Evolutionary conservation across 23 red algal genomes (phyloP), one percentile per base, ranked within the genome.

Genomic region (Agarophyton chilense): DNA sequence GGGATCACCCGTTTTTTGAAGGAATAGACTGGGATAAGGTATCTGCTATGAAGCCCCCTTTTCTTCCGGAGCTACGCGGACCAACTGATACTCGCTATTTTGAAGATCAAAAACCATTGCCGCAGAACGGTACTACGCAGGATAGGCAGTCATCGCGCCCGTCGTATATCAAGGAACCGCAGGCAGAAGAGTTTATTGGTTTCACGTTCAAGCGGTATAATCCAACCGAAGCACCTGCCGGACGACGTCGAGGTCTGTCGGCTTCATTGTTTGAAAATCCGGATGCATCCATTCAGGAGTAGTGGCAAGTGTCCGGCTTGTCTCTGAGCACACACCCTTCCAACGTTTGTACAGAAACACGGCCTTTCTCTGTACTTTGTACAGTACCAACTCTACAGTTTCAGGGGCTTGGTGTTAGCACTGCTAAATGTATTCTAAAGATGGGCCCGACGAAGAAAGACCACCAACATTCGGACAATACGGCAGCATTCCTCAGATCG

Each of bases 51-150:
- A 90, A 90, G 50, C 85, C 97, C 32, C 97, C 97, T 12, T 99
- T 99, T 72, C 67, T 96, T 33, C 97, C 97, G 7, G 93, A 99
- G 62, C 81, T 99, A 6, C 72, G 63, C 6, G 88, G 93, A 33
- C 93, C 92, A 0, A 95, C 97, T 58, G 97, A 99, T 91, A 92
- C 91, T 39, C 91, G 93, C 8, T 99, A 99, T 75, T 98, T 98
- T 75, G 95, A 98, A 50, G 84, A 94, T 45, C 86, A 90, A 33
- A 88, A 95, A 51, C 88, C 88, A 43, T 52, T 82, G 41, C 67
- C 53, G 54, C 75, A 60, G 25, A 79, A 76, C 51, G 74, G 78
- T 56, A 41, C 16, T 36, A 44, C 45, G 24, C 54, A 49, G 49
- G 52, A 81, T 26, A 75, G 22, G 39, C 29, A 73, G 2, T 34